Conservation (phyloP, 2,329 filamentous ascomycete species). For the Pseudogymnoascus sp. region DNA sequence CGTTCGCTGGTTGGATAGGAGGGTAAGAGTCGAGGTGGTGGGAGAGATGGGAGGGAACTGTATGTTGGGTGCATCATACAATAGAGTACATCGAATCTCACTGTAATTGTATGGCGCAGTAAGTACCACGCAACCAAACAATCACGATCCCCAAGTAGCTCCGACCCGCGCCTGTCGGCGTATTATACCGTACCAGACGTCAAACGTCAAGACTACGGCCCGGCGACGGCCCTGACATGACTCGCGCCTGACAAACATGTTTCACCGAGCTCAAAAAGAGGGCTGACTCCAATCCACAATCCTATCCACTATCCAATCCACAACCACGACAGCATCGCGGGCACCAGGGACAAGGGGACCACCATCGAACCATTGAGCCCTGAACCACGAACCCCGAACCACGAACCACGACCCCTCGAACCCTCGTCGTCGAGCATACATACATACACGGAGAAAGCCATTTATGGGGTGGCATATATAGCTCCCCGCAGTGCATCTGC, state of each 20-base stretch:
- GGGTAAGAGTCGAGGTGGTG: background rate
- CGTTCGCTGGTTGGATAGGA: background rate
- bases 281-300: background rate
- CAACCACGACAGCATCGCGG: background rate
- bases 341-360: background rate
- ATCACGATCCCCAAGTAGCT: background rate
- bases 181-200: background rate
- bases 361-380: background rate
- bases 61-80: background rate
- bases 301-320: background rate
- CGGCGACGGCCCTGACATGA: background rate
- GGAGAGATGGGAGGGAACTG: background rate
- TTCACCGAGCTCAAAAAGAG: background rate
- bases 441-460: background rate
- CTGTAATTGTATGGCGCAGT: background rate
- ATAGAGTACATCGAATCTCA: background rate
- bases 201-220: background rate
- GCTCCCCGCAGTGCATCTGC: background rate
- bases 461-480: background rate
- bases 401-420: background rate
- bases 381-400: background rate
- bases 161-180: background rate
- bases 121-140: background rate
- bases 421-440: background rate
- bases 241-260: background rate